Evolutionary conservation across 2,329 filamentous ascomycete species (phyloP).

Genomic region (Xylariaceae sp.): DNA sequence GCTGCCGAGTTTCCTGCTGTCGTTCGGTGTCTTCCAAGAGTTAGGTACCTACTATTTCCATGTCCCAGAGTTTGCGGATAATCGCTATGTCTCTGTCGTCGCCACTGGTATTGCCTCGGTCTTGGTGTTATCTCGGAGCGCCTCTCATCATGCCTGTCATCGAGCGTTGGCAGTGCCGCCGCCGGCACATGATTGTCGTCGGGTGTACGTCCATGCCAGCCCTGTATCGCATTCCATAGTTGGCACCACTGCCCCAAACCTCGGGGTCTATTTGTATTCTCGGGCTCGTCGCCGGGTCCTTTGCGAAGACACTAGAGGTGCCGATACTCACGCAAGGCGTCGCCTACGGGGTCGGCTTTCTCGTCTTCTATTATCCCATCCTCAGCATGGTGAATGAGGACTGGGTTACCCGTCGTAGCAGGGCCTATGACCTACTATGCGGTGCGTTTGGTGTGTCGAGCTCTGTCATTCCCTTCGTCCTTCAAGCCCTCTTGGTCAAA

Average conservation of each 20-base stretch:
- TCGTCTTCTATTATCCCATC: slow-evolving; percentile 36
- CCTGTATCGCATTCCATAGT: not conserved
- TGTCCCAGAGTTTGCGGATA: slow-evolving; percentile 25
- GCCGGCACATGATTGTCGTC: slow-evolving; percentile 33
- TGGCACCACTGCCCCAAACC: not conserved
- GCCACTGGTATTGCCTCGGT: slow-evolving; percentile 30
- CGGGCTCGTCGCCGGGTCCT: slow-evolving; percentile 33
- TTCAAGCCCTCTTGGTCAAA: slow-evolving; percentile 33
- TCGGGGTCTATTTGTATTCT: slow-evolving; percentile 34
- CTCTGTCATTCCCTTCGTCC: slow-evolving; percentile 34
- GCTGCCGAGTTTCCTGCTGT: slow-evolving; percentile 26
- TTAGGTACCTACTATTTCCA: slow-evolving; percentile 29
- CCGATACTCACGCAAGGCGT: slow-evolving; percentile 40
- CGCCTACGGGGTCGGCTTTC: slow-evolving; percentile 36
- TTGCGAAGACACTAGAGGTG: slow-evolving; percentile 29
- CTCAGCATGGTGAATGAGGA: slow-evolving; percentile 39
- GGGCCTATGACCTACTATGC: slow-evolving; percentile 34
- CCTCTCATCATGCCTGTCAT: slow-evolving; percentile 32
- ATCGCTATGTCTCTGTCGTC: slow-evolving; percentile 25
- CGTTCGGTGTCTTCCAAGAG: slow-evolving; percentile 29
- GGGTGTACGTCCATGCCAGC: slow-evolving; percentile 26
- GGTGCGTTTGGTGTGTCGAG: slow-evolving; percentile 29
- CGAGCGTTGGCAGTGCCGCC: slow-evolving; percentile 31
- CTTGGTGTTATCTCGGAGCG: slow-evolving; percentile 31
- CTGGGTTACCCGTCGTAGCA: slow-evolving; percentile 36